A percentile compares a stretch with the other conserved stretches of the same genome.
phyloP scores from a whole-genome alignment of 306 rosid genomes.

The Luffa aegyptiaca region DNA sequence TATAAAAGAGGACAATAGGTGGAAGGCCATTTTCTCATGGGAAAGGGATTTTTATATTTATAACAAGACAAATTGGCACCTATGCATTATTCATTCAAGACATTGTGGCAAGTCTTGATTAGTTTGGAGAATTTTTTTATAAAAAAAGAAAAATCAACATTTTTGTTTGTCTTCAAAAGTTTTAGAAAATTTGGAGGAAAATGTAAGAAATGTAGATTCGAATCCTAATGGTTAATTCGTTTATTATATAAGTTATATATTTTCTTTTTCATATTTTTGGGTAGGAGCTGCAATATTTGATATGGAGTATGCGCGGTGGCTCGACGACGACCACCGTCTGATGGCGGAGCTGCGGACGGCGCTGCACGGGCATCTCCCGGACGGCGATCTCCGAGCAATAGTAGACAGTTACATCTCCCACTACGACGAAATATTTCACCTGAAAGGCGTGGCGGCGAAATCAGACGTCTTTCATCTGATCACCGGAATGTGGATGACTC shows the following conservation, averaged over 20 bases:
- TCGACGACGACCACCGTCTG: slow-evolving; percentile 77
- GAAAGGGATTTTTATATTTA: neutral
- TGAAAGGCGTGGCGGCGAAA: slow-evolving; percentile 61
- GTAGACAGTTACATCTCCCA: slow-evolving; percentile 63
- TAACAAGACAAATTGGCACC: neutral
- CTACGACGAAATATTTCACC: slow-evolving; percentile 64
- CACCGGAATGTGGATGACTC: slow-evolving; percentile 78
- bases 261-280: neutral
- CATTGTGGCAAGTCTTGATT: neutral
- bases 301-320: slow-evolving; percentile 88
- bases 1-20: neutral
- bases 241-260: too few species aligned
- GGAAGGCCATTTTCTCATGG: slow-evolving; percentile 9
- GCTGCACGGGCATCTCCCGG: slow-evolving; percentile 48
- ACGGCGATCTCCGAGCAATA: slow-evolving; percentile 42
- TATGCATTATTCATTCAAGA: neutral
- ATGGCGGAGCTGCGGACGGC: slow-evolving; percentile 58
- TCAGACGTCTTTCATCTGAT: slow-evolving; percentile 85
- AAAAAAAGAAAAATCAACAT: too few species aligned
- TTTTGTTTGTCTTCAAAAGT: neutral
- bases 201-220: too few species aligned
- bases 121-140: neutral
- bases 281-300: slow-evolving; percentile 89
- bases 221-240: too few species aligned
- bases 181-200: too few species aligned